phyloP scores from a whole-genome alignment of 352 stramenopile genomes.

The Globisporangium barbulae region DNA sequence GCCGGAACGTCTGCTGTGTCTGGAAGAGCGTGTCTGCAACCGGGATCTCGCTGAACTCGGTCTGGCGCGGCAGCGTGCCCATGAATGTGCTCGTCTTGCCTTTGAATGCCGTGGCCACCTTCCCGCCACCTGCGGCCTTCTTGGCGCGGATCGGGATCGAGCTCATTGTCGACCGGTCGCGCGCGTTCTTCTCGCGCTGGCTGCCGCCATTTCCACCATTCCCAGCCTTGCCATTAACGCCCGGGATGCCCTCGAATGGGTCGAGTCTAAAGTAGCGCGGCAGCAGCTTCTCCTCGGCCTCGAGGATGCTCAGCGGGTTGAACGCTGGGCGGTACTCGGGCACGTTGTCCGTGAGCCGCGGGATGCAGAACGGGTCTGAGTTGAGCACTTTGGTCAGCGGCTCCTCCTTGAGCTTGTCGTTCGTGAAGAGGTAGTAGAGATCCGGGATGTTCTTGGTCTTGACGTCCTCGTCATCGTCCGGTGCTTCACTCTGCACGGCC shows the following conservation, averaged over 20 bases:
- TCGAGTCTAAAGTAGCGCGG: slow-evolving; percentile 63
- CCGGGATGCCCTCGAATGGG: slow-evolving; percentile 23
- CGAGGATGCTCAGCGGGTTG: slow-evolving; percentile 70
- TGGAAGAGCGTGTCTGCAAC: slow-evolving; percentile 52
- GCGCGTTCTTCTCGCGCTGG: slow-evolving; percentile 9
- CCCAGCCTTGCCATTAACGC: slow-evolving; percentile 2
- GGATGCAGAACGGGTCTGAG: slow-evolving; percentile 71
- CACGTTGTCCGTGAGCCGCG: slow-evolving; percentile 69
- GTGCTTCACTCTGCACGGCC: slow-evolving; percentile 13
- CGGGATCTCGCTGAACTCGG: slow-evolving; percentile 46
- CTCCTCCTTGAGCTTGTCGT: slow-evolving; percentile 60
- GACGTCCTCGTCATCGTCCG: slow-evolving; percentile 15
- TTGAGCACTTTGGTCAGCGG: slow-evolving; percentile 42
- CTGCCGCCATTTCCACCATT: neutral
- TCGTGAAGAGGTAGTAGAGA: slow-evolving; percentile 61
- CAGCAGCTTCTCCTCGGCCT: slow-evolving; percentile 66
- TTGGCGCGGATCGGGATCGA: slow-evolving; percentile 11
- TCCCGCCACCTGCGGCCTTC: neutral
- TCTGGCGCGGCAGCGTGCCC: slow-evolving; percentile 52
- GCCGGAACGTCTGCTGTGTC: slow-evolving; percentile 28
- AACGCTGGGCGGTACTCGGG: slow-evolving; percentile 60
- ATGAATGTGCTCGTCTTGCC: slow-evolving; percentile 54
- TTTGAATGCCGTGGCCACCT: slow-evolving; percentile 1
- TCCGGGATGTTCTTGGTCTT: slow-evolving; percentile 32
- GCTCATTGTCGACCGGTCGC: slow-evolving; percentile 8